Percentiles rank a stretch among this genome's conserved stretches.
Evolutionary conservation across 2,329 filamentous ascomycete genomes (phyloP).

Genomic region (Paracoccidioides brasiliensis): DNA sequence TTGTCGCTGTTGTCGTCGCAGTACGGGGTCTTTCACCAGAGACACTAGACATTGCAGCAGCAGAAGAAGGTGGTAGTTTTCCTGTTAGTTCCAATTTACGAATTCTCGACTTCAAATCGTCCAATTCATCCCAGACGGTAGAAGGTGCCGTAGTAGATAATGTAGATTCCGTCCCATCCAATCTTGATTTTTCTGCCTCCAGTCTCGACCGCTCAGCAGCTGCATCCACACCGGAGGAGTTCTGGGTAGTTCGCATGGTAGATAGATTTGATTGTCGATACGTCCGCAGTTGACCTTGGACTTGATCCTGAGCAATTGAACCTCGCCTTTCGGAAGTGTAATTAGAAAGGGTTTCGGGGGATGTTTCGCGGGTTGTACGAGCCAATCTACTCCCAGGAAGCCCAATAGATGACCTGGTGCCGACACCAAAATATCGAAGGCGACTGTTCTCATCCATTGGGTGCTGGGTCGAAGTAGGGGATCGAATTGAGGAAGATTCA

Average conservation of each 20-base stretch:
- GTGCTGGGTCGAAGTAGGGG: conserved; percentile 25
- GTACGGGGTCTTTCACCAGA: conserved; percentile 76
- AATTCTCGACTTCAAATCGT: conserved; percentile 88
- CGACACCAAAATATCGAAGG: conserved; percentile 21
- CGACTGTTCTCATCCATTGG: conserved; percentile 27
- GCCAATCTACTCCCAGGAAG: conserved; percentile 24
- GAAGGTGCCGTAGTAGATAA: conserved; percentile 79
- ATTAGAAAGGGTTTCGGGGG: conserved; percentile 19
- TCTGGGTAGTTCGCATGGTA: conserved; percentile 24
- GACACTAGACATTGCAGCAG: conserved; percentile 60
- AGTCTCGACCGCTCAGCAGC: conserved; percentile 21
- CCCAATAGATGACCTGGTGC: conserved; percentile 26
- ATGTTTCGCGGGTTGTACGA: conserved; percentile 24
- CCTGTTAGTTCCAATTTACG: conserved; percentile 80
- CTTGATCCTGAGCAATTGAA: conserved; percentile 8
- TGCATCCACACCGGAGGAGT: conserved; percentile 23
- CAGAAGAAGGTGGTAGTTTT: conserved; percentile 71
- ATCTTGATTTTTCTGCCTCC: conserved; percentile 23
- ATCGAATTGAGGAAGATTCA: conserved; percentile 17
- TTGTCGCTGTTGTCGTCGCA: conserved; percentile 81
- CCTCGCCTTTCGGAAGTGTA: conserved; percentile 11
- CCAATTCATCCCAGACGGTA: conserved; percentile 94
- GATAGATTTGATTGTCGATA: conserved; percentile 24
- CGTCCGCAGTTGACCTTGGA: conserved; percentile 11
- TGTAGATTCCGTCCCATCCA: conserved; percentile 70